Evolutionary conservation across 768 basidiomycete genomes (phyloP).

Genomic region (Podaxis carcinomalis): DNA sequence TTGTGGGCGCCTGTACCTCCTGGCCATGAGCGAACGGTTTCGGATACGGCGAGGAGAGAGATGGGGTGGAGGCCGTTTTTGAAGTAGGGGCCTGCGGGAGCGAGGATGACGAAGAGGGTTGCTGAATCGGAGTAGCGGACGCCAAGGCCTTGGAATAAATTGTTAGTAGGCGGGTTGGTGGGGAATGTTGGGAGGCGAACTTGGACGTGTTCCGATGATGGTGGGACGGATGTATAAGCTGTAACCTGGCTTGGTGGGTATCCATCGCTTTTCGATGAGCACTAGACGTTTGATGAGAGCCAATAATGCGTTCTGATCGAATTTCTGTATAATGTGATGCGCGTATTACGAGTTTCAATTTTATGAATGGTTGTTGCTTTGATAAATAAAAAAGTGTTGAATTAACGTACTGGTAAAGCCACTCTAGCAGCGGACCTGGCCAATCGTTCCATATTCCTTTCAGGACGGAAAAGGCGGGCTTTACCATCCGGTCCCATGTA

Average conservation of each 20-base stretch:
- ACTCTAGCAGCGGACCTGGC: conserved; percentile 63
- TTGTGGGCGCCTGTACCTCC: conserved; percentile 79
- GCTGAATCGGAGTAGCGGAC: conserved; percentile 72
- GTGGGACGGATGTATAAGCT: conserved; percentile 88
- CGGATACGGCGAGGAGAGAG: conserved; percentile 36
- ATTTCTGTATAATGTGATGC: conserved; percentile 44
- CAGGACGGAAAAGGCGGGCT: conserved; percentile 75
- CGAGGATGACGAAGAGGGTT: conserved; percentile 68
- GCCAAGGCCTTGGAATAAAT: conserved; percentile 35
- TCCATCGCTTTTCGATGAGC: conserved; percentile 75
- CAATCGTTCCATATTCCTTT: conserved; percentile 83
- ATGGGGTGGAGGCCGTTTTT: conserved; percentile 56
- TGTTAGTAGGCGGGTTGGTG: not conserved
- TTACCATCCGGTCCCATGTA: conserved; percentile 70
- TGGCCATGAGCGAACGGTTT: conserved; percentile 44
- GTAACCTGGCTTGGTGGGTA: conserved; percentile 67
- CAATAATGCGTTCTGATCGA: conserved; percentile 65
- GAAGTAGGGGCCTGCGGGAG: conserved; percentile 77
- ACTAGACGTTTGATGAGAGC: conserved; percentile 75
- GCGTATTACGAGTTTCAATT: not conserved
- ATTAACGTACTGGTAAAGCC: conserved; percentile 57
- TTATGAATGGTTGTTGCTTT: not conserved
- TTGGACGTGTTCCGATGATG: conserved; percentile 51
- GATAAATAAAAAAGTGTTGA: not conserved
- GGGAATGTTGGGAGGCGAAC: conserved; percentile 43